A percentile compares a stretch with the other conserved stretches of the same genome.
Conservation (phyloP, 306 rosid species). For the Castanea crenata region DNA sequence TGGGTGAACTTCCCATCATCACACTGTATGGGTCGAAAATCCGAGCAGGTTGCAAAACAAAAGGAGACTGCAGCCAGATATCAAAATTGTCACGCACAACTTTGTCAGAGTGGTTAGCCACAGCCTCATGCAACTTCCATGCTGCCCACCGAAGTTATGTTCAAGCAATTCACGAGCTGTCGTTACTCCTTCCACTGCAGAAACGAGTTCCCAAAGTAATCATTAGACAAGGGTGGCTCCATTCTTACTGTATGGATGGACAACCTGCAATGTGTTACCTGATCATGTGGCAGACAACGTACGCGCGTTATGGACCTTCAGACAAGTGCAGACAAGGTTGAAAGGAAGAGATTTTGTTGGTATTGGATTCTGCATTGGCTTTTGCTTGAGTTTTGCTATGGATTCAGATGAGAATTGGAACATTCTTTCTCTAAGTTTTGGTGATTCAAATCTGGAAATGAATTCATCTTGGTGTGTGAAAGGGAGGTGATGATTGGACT, state of each 20-base stretch:
- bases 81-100: not conserved
- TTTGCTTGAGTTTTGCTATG: conserved; percentile 47
- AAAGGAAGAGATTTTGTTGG: conserved; percentile 50
- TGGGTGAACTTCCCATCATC: conserved; percentile 52
- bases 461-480: conserved; percentile 44
- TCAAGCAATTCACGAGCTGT: conserved; percentile 38
- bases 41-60: not conserved
- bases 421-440: conserved; percentile 43
- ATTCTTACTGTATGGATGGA: conserved; percentile 44
- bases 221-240: conserved; percentile 37
- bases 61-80: conserved; percentile 39
- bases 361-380: conserved; percentile 40
- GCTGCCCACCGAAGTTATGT: conserved; percentile 56
- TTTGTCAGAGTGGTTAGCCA: conserved; percentile 17
- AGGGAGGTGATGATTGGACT: conserved; percentile 45
- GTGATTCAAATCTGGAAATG: conserved; percentile 35
- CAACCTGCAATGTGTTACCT: conserved; percentile 38
- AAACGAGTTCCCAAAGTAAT: conserved; percentile 51
- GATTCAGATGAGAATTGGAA: conserved; percentile 57
- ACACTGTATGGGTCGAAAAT: conserved; percentile 22
- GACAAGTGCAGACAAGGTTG: conserved; percentile 50
- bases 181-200: not conserved
- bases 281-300: not conserved
- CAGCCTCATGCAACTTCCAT: conserved; percentile 45
- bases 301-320: conserved; percentile 62